These are phyloP conservation scores for Orbilia quercus DNA, from an alignment of 2,329 filamentous ascomycete species.

Conservation along the genomic window DNA sequence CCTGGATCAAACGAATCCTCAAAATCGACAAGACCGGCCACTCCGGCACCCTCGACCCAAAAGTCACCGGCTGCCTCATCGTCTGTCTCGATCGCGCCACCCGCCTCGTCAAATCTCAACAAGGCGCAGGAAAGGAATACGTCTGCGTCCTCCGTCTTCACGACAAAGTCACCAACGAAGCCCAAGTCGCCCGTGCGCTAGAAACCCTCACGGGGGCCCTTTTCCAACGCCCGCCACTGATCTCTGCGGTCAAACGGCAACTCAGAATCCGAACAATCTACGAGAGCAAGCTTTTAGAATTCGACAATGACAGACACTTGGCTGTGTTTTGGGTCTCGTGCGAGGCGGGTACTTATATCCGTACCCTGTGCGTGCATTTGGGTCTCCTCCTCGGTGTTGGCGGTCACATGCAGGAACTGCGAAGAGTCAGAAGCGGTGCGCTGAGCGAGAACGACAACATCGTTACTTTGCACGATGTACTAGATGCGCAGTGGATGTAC, in stretches of 20 bases:
- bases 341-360: slow-evolving; percentile 98
- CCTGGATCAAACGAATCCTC: slow-evolving; percentile 98
- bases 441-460: slow-evolving; percentile 91
- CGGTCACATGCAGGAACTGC: slow-evolving; percentile 97
- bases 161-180: slow-evolving; percentile 91
- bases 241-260: slow-evolving; percentile 98
- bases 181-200: slow-evolving; percentile 90
- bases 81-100: slow-evolving; percentile 97
- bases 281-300: slow-evolving; percentile 92
- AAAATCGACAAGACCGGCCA: slow-evolving; percentile 97
- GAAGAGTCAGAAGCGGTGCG: slow-evolving; percentile 90
- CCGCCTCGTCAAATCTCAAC: slow-evolving; percentile 97
- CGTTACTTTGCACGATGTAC: slow-evolving; percentile 92
- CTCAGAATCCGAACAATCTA: slow-evolving; percentile 97
- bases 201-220: slow-evolving; percentile 96
- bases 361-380: slow-evolving; percentile 95
- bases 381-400: slow-evolving; percentile 82
- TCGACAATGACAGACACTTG: slow-evolving; percentile 96
- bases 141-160: slow-evolving; percentile 95
- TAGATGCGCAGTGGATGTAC: slow-evolving; percentile 94
- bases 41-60: slow-evolving; percentile 97
- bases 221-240: slow-evolving; percentile 95
- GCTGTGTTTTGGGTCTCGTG: slow-evolving; percentile 99
- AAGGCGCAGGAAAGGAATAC: slow-evolving; percentile 99
- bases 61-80: slow-evolving; percentile 95